phyloP scores from a whole-genome alignment of 441 rosid genomes.

The Populus trichocarpa region DNA sequence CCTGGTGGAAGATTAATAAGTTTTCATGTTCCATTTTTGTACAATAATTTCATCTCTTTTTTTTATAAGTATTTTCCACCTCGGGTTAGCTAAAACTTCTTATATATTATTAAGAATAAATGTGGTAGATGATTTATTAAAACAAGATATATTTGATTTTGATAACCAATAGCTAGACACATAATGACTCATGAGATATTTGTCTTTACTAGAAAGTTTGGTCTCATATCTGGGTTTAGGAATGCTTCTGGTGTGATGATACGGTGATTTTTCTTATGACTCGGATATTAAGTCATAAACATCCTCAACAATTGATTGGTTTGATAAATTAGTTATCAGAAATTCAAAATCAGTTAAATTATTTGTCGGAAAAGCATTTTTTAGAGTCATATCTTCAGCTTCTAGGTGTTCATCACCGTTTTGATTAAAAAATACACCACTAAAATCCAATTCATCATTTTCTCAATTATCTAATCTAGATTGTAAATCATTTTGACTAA shows the following conservation, averaged over 20 bases:
- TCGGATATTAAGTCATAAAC: neutral
- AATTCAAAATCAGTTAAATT: no score
- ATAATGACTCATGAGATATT: constrained; percentile 9
- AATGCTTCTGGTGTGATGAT: neutral
- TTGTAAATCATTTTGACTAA: no score
- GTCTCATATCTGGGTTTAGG: constrained; percentile 13
- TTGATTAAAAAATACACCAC: neutral
- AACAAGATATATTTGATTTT: neutral
- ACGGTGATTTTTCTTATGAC: neutral
- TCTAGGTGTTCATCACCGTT: neutral
- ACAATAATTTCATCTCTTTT: neutral
- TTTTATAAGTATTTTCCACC: neutral
- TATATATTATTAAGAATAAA: neutral
- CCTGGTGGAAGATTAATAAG: no score
- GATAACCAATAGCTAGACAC: neutral
- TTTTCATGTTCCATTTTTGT: no score
- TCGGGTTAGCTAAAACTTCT: neutral
- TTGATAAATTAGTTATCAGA: neutral
- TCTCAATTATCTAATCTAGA: no score
- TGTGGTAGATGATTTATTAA: neutral
- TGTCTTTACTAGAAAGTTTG: neutral
- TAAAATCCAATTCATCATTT: neutral
- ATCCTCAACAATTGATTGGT: neutral
- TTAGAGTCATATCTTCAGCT: no score
- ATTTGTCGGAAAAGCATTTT: no score